Evolutionary conservation across 2,329 filamentous ascomycete genomes (phyloP), one percentile per base, ranked within the genome.

Genomic region (Plenodomus tracheiphilus): DNA sequence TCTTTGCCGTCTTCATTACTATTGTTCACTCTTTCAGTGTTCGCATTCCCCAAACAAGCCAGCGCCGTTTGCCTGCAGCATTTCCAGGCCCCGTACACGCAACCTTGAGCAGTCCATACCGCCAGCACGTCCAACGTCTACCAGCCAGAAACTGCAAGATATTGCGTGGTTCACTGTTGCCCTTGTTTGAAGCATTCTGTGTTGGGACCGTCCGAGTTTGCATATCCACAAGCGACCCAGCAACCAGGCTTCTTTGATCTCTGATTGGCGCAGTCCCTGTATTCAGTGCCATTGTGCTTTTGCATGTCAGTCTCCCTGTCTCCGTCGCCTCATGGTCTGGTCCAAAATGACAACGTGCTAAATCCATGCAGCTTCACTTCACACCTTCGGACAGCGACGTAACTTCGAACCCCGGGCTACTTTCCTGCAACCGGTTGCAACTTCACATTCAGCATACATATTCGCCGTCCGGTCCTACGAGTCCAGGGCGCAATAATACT

Each of bases 401-500:
- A 59, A 49, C 61, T 69, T 67, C 58, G 36, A 51, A 53, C 49
- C 53, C 52, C 44, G 41, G 45, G 54, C 59, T 49, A 58, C 56
- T 58, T 51, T 43, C 37, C 57, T 60, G 57, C 61, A 58, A 56
- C 58, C 54, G 55, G 59, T 59, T 64, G 59, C 54, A 59, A 51
- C 54, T 65, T 62, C 62, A 64, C 54, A 60, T 70, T 72, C 65
- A 52, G 59, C 65, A 52, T 67, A 66, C 58, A 66, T 66, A 68
- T 69, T 69, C 57, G 64, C 62, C 59, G 71, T 74, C 71, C 72
- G 69, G 68, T 70, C 61, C 67, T 65, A 58, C 46, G 66, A 67
- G 62, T 66, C 70, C 77, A 78, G 82, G 81, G 79, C 81, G 78
- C 65, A 65, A 80, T 83, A 81, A 80, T 74, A 77, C 78, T 80